phyloP scores from a whole-genome alignment of 2,329 filamentous ascomycete species.

The Pseudomassariella vexata region DNA sequence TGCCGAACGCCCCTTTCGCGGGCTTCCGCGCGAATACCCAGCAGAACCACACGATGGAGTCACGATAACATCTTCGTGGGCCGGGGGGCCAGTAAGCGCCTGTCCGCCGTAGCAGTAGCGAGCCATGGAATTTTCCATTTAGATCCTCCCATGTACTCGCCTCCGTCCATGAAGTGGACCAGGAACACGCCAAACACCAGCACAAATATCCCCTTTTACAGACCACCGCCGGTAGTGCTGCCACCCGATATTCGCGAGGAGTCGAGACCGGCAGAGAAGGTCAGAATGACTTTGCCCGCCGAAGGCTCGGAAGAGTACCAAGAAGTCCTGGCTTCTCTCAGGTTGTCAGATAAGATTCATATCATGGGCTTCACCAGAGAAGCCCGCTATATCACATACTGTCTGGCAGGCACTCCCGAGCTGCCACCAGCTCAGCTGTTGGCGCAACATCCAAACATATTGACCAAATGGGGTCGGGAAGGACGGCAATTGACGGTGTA shows the following conservation, averaged over 20 bases:
- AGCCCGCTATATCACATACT: conserved; percentile 61
- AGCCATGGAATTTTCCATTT: conserved; percentile 12
- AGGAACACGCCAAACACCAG: neutral
- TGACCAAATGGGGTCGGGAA: conserved; percentile 40
- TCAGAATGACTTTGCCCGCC: conserved; percentile 1
- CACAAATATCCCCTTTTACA: conserved; percentile 3
- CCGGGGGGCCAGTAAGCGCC: conserved; percentile 28
- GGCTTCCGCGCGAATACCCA: conserved; percentile 36
- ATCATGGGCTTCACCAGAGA: conserved; percentile 60
- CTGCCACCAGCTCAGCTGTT: conserved; percentile 61
- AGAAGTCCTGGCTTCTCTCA: conserved; percentile 13
- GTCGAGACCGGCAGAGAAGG: conserved; percentile 2
- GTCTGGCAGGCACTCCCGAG: conserved; percentile 49
- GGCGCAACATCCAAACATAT: conserved; percentile 41
- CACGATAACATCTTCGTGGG: conserved; percentile 30
- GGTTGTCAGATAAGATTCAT: conserved; percentile 39
- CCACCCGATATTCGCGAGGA: conserved; percentile 1
- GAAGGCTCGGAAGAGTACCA: conserved; percentile 1
- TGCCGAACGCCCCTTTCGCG: conserved; percentile 30
- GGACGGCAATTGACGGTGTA: conserved; percentile 38
- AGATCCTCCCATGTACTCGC: conserved; percentile 13
- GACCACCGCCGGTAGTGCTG: conserved; percentile 2
- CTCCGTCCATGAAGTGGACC: neutral
- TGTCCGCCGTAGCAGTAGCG: conserved; percentile 16
- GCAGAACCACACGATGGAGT: conserved; percentile 30